These are phyloP conservation scores for Apiospora saccharicola DNA, from an alignment of 2,329 filamentous ascomycete species.

Conservation along the genomic window DNA sequence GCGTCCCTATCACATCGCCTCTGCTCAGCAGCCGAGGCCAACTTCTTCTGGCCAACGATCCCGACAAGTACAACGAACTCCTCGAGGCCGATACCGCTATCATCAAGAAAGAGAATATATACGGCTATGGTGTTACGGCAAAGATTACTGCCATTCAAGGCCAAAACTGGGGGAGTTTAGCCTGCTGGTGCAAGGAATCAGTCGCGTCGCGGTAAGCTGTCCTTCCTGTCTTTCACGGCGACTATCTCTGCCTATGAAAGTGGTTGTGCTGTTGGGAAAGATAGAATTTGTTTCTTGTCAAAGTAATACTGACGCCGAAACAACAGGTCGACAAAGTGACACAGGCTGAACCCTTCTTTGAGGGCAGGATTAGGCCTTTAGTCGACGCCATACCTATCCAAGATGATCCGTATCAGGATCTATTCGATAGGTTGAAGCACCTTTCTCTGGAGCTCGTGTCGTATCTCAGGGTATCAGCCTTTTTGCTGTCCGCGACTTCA, in stretches of 20 bases:
- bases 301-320: background rate
- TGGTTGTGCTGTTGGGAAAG: background rate
- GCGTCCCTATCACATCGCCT: conserved; percentile 83
- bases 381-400: conserved; percentile 35
- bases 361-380: conserved; percentile 72
- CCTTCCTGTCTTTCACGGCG: background rate
- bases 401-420: conserved; percentile 54
- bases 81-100: conserved; percentile 64
- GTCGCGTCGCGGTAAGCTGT: conserved; percentile 66
- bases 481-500: conserved; percentile 73
- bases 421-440: conserved; percentile 83
- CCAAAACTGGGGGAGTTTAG: conserved; percentile 77
- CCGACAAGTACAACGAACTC: conserved; percentile 56
- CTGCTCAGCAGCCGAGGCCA: conserved; percentile 78
- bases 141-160: conserved; percentile 83
- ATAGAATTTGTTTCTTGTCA: background rate
- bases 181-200: conserved; percentile 84
- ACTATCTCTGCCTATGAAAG: no score
- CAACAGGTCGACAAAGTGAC: conserved; percentile 69
- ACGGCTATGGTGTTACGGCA: conserved; percentile 81
- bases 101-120: conserved; percentile 76
- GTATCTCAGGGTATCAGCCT: conserved; percentile 81
- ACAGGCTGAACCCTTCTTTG: conserved; percentile 85
- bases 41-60: conserved; percentile 73
- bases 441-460: conserved; percentile 87